Base-by-base conservation (phyloP, 805 yeast species). In the Dipodascus albidus region DNA sequence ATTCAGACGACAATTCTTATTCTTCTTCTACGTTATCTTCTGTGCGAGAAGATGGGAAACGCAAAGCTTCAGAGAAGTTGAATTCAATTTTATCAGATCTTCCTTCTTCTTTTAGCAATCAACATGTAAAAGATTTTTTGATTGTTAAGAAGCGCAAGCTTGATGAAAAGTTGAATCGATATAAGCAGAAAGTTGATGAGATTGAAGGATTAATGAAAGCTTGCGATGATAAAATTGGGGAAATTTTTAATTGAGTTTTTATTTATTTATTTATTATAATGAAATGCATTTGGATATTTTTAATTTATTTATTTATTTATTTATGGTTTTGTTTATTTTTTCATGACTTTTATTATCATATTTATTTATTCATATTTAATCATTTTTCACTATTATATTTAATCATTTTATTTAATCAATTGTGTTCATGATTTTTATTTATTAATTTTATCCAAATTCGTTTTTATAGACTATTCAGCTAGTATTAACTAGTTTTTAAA, bases 61-160 rank as follows among this genome's bases (percentile, higher is more conserved):
- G 15, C 15, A 47, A 17, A 11, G 48, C 35, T n/a, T 47, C 42
- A 27, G 49, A 44, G 21, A 44, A 55, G 33, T 19, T 50, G 49
- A 31, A 62, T 59, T 38, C 65, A 59, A 11, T 38, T 14, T 38
- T 38, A 38, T 14, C 44, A n/a, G 44, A 38, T 38, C 20, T 60
- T 56, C 62, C 68, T 21, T 58, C 57, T 15, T 61, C 64, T 23
- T 58, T 67, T 21, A 51, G 57, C 19, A 60, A 60, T 2, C 64
- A 64, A 42, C 59, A 67, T 14, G 62, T 62, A 9, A 61, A 63
- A 49, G 72, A 67, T 53, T 66, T 59, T 38, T 53, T 70, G 21
- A 55, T 64, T 23, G 65, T 65, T 1, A 67, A 66, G 48, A 66
- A 67, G 23, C 56, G 64, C 33, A 64, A 61, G 50, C 59, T 65